Conservation (phyloP, 129 eudicot species). For the Apium graveolens region DNA sequence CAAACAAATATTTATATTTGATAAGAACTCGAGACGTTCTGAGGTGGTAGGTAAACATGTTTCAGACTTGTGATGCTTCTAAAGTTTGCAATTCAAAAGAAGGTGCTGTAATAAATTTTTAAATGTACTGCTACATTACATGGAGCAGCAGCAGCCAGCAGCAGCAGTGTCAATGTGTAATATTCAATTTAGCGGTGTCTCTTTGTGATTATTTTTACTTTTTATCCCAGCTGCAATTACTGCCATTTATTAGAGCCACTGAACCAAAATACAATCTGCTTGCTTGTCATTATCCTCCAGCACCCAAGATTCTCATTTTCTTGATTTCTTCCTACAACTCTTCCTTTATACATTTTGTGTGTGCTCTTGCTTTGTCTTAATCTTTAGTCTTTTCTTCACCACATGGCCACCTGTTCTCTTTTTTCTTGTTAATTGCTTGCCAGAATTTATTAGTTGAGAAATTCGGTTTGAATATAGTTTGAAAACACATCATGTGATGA, state of each 20-base stretch:
- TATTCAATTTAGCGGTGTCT: conserved; percentile 8
- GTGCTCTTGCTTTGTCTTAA: neutral
- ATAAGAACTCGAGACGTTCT: too few species aligned
- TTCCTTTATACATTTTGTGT: neutral
- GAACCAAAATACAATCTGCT: conserved; percentile 1
- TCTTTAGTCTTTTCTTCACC: neutral
- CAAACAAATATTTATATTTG: too few species aligned
- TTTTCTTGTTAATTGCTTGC: neutral
- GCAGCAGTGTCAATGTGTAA: neutral
- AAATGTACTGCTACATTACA: neutral
- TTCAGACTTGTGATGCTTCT: neutral
- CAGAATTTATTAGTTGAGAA: neutral
- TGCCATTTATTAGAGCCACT: conserved; percentile 12
- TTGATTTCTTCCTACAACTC: neutral
- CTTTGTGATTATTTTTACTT: neutral
- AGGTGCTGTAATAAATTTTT: neutral
- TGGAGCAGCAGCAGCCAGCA: too few species aligned
- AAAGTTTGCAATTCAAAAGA: neutral
- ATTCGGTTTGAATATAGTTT: neutral
- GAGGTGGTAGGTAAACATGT: neutral
- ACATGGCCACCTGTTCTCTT: conserved; percentile 9
- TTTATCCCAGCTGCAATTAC: neutral
- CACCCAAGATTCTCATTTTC: conserved; percentile 9
- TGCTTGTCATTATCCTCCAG: conserved; percentile 10
- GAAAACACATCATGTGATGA: neutral